Percentiles rank a stretch among this genome's conserved stretches.
Evolutionary conservation across 805 yeast species (phyloP).

Genomic region (Komagataella populi): DNA sequence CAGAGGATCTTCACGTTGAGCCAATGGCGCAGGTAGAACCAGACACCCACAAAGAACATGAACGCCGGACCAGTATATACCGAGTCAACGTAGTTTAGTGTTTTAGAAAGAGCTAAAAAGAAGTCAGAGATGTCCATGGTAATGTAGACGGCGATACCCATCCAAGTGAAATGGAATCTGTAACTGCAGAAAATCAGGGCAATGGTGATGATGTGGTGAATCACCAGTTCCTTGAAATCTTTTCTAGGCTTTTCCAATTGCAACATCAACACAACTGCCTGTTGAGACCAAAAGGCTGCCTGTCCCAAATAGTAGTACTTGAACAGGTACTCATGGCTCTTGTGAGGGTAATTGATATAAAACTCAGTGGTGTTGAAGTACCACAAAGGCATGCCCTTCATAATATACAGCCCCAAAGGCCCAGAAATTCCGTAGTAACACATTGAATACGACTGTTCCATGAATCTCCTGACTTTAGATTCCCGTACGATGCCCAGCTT

Average conservation of each 20-base stretch:
- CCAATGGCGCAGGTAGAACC: slow-evolving; percentile 88
- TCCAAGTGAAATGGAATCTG: slow-evolving; percentile 91
- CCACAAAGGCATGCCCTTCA: slow-evolving; percentile 81
- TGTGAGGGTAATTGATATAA: slow-evolving; percentile 76
- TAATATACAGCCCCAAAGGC: slow-evolving; percentile 80
- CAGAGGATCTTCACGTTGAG: slow-evolving; percentile 69
- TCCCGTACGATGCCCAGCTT: slow-evolving; percentile 34
- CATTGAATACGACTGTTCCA: slow-evolving; percentile 86
- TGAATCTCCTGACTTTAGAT: slow-evolving; percentile 61
- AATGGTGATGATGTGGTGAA: slow-evolving; percentile 89
- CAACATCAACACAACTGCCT: slow-evolving; percentile 66
- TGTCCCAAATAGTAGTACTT: slow-evolving; percentile 81
- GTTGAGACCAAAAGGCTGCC: slow-evolving; percentile 98
- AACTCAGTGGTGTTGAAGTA: slow-evolving; percentile 74
- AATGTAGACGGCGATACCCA: slow-evolving; percentile 81
- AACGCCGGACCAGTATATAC: slow-evolving; percentile 51
- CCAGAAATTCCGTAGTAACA: slow-evolving; percentile 71
- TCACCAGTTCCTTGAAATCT: slow-evolving; percentile 80
- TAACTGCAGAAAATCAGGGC: slow-evolving; percentile 78
- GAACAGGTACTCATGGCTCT: slow-evolving; percentile 50
- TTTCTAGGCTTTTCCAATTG: slow-evolving; percentile 92
- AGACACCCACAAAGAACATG: slow-evolving; percentile 47
- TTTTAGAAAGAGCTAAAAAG: slow-evolving; percentile 72
- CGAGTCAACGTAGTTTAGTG: slow-evolving; percentile 76
- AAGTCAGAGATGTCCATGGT: slow-evolving; percentile 96